Conservation (phyloP, 1,284 basidiomycete genomes). For the Malassezia obtusa region DNA sequence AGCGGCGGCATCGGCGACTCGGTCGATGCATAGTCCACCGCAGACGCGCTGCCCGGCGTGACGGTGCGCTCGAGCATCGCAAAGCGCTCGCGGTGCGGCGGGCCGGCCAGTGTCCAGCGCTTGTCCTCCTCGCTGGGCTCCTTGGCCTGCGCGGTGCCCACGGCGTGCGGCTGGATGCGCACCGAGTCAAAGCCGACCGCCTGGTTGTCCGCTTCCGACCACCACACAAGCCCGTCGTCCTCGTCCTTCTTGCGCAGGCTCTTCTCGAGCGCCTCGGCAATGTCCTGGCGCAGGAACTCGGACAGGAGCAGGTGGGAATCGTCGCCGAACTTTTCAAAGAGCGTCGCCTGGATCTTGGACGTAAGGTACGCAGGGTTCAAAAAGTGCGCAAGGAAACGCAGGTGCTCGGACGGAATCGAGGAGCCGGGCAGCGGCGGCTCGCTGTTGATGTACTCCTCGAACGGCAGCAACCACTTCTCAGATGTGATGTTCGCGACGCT, state of each 20-base stretch:
- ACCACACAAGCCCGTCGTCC: constrained; percentile 52
- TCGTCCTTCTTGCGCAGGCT: constrained; percentile 53
- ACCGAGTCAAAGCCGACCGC: constrained; percentile 15
- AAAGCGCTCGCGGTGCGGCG: constrained; percentile 89
- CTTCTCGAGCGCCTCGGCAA: constrained; percentile 32
- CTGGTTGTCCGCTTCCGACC: constrained; percentile 23
- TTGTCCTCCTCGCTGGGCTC: constrained; percentile 16
- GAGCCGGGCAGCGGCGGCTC: constrained; percentile 34
- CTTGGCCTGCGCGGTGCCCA: constrained; percentile 18
- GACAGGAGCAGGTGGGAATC: constrained; percentile 70
- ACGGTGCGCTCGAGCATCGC: constrained; percentile 52
- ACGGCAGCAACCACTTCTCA: constrained; percentile 57
- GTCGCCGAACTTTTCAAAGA: constrained; percentile 71
- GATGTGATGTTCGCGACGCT: constrained; percentile 54
- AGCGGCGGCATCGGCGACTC: constrained; percentile 20
- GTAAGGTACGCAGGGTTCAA: constrained; percentile 85
- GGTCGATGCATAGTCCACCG: constrained; percentile 13
- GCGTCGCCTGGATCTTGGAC: constrained; percentile 65
- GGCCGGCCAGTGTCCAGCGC: constrained; percentile 67
- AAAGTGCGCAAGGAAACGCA: constrained; percentile 53
- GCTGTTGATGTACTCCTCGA: constrained; percentile 51
- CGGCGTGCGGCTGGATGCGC: constrained; percentile 31
- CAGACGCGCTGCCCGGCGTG: constrained; percentile 20
- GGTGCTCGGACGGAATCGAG: constrained; percentile 29
- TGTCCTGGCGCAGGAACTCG: constrained; percentile 39